Percentiles rank a stretch among this genome's conserved stretches.
Conservation (phyloP, 2,329 filamentous ascomycete species). For the Claviceps lovelessii region DNA sequence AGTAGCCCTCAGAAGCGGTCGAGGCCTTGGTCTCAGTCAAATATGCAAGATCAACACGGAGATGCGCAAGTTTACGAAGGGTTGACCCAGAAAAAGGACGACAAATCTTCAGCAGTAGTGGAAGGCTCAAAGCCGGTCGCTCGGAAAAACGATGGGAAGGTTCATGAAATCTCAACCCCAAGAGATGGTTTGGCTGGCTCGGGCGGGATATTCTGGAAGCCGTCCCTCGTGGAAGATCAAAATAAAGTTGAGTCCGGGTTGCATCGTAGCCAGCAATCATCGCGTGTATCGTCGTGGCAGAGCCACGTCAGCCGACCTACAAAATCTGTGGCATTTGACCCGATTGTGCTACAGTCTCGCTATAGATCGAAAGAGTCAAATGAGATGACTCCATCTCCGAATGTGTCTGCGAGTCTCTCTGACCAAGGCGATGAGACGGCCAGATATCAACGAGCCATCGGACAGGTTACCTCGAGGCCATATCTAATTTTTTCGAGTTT, state of each 20-base stretch:
- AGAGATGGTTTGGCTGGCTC: background rate
- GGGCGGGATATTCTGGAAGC: background rate
- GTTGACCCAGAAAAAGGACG: background rate
- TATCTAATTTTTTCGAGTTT: conserved; percentile 14
- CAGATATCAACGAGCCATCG: conserved; percentile 2
- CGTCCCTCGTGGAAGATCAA: background rate
- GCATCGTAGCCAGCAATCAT: background rate
- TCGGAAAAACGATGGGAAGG: background rate
- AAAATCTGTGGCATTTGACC: background rate
- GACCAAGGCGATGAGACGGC: conserved; percentile 1
- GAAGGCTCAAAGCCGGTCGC: background rate
- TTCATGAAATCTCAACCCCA: background rate
- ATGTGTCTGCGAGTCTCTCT: background rate
- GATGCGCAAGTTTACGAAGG: background rate
- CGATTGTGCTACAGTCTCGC: background rate
- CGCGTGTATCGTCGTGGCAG: conserved; percentile 24
- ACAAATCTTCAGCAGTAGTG: background rate
- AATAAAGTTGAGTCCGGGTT: background rate
- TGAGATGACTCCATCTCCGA: background rate
- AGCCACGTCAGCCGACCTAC: conserved; percentile 20
- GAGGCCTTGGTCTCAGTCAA: conserved; percentile 1
- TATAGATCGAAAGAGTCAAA: background rate
- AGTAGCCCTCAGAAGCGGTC: conserved; percentile 1
- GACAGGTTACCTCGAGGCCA: background rate
- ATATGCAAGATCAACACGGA: background rate